These are phyloP conservation scores for Aegilops umbellulata DNA, from an alignment of 176 grass and related monocot genomes.

Conservation along the genomic window DNA sequence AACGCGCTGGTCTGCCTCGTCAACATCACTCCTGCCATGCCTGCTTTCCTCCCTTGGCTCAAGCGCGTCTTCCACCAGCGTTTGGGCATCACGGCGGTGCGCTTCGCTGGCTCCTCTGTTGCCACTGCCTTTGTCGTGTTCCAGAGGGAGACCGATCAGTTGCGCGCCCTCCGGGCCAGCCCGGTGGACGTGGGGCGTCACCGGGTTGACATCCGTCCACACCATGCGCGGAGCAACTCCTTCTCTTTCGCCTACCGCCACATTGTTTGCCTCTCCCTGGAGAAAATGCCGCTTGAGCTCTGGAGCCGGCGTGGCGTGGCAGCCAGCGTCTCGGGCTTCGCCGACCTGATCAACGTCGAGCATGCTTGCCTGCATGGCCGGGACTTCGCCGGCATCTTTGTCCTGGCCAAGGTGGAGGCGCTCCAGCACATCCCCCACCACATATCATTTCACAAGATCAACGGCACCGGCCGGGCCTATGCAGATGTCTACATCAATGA, in stretches of 20 bases:
- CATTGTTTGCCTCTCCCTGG: neutral
- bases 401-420: neutral
- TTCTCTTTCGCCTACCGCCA: neutral
- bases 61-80: neutral
- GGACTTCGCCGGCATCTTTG: neutral
- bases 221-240: neutral
- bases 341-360: neutral
- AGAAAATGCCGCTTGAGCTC: neutral
- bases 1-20: neutral
- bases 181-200: neutral
- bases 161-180: neutral
- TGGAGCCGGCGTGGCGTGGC: neutral
- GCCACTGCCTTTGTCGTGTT: neutral
- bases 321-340: neutral
- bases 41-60: neutral
- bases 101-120: neutral
- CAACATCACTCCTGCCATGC: too few species aligned
- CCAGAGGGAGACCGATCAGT: neutral
- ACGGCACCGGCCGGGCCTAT: neutral
- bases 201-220: neutral
- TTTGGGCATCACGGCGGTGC: neutral
- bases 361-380: neutral
- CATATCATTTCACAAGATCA: neutral
- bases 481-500: neutral
- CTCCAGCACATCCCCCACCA: neutral